These are phyloP conservation scores for Pichia kudriavzevii DNA, from an alignment of 1,139 yeast genomes.

Conservation along the genomic window DNA sequence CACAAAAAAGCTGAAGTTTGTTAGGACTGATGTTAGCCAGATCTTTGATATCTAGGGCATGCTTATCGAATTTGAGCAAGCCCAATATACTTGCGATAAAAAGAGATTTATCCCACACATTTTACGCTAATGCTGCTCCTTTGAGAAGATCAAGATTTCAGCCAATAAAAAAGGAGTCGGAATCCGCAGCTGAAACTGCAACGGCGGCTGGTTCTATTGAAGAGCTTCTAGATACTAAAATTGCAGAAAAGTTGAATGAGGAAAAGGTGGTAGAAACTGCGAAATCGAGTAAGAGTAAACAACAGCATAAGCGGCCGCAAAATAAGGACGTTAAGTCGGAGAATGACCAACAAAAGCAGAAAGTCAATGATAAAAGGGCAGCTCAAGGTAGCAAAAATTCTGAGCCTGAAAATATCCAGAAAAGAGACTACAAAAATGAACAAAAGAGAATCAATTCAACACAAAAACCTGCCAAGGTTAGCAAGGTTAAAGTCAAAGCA, in stretches of 20 bases:
- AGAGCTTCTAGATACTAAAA: slow-evolving; percentile 3
- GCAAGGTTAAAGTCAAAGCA: slow-evolving; percentile 10
- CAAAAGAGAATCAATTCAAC: background rate
- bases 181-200: background rate
- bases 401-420: slow-evolving; percentile 2
- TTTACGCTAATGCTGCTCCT: slow-evolving; percentile 5
- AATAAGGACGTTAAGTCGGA: background rate
- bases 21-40: no score
- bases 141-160: slow-evolving; percentile 22
- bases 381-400: background rate
- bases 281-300: background rate
- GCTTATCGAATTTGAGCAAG: no score
- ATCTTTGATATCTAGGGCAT: no score
- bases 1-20: no score
- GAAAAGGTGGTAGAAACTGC: background rate
- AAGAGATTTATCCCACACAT: background rate
- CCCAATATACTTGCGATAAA: background rate
- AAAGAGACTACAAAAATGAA: background rate
- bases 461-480: background rate
- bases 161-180: slow-evolving; percentile 3
- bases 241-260: slow-evolving; percentile 3
- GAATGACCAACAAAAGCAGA: background rate
- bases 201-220: background rate
- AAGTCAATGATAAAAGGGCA: background rate
- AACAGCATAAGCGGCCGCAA: background rate